Evolutionary conservation across 805 yeast genomes (phyloP), one percentile per base, ranked within the genome.

Genomic region (Brettanomyces sp.): DNA sequence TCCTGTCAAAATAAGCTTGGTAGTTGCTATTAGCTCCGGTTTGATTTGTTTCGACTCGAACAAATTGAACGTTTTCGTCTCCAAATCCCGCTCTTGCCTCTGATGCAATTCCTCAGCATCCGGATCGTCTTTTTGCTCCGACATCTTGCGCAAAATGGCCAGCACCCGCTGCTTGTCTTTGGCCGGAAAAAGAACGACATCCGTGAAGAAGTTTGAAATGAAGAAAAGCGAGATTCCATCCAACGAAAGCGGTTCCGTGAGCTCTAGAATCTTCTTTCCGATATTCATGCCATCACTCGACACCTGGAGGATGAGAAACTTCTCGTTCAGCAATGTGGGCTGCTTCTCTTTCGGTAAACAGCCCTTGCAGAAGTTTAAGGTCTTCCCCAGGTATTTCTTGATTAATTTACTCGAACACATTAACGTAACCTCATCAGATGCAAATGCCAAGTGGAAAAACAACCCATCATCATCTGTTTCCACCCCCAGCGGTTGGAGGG

Each of bases 341-440:
- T 11, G 46, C 42, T 22, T 41, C 18, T 12, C 53, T 43, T 30
- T 51, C 48, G 42, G 74, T 62, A 18, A 64, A 48, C 2, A 47
- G 43, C 74, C 65, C 25, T 14, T 13, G 37, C 43, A 41, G 11
- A 66, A 51, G 1, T 54, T 45, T 24, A 79, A 59, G 1, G 76
- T 68, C 21, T 67, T 62, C 1, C 52, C 53, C 49, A 81, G 72
- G 12, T 68, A 60, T 22, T 51, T 49, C 1, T 60, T 52, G 46
- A 76, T 67, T n/a, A 69, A 49, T 5, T 52, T 51, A 2, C 65
- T 57, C 1, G 79, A 65, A 49, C 80, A 75, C 51, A 81, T 79
- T 5, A 81, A 62, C 0, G 85, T 79, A 49, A 82, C 74, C 54
- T 80, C 86, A n/a, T 65, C 58, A 0, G 82, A 82, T 1, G 84